Conservation (phyloP, 2,329 filamentous ascomycete genomes). For the Emmonsia crescens region DNA sequence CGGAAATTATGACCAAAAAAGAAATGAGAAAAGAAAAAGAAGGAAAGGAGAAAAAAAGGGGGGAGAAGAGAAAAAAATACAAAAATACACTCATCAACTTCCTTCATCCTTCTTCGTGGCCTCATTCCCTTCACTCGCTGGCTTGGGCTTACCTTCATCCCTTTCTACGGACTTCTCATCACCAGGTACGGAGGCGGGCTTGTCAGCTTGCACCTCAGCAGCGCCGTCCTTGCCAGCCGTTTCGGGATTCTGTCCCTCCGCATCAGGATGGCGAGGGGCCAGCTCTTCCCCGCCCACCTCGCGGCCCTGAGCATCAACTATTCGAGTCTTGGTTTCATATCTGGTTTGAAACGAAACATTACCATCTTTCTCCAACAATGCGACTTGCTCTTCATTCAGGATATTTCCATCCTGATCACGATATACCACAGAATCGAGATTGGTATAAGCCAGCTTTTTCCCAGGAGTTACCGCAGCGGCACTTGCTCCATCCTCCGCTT, state of each 20-base stretch:
- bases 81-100: slow-evolving; percentile 8
- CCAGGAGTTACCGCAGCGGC: slow-evolving; percentile 22
- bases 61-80: slow-evolving; percentile 6
- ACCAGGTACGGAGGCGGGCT: slow-evolving; percentile 31
- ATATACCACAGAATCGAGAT: slow-evolving; percentile 83
- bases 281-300: slow-evolving; percentile 47
- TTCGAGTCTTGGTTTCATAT: slow-evolving; percentile 85
- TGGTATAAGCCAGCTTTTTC: slow-evolving; percentile 28
- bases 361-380: slow-evolving; percentile 58
- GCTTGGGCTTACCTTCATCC: slow-evolving; percentile 31
- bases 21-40: slow-evolving; percentile 4
- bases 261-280: slow-evolving; percentile 46
- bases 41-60: slow-evolving; percentile 6
- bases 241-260: slow-evolving; percentile 48
- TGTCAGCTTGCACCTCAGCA: slow-evolving; percentile 22
- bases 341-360: slow-evolving; percentile 93
- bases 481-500: background rate
- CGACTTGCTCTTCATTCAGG: slow-evolving; percentile 71
- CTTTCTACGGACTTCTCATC: slow-evolving; percentile 29
- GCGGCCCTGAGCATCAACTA: slow-evolving; percentile 70
- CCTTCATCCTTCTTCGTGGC: slow-evolving; percentile 28
- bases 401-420: slow-evolving; percentile 89
- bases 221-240: slow-evolving; percentile 37
- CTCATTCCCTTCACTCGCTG: slow-evolving; percentile 38
- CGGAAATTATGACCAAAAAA: background rate